These are phyloP conservation scores for Aspergillus tubingensis DNA, from an alignment of 2,329 filamentous ascomycete genomes.

Conservation along the genomic window DNA sequence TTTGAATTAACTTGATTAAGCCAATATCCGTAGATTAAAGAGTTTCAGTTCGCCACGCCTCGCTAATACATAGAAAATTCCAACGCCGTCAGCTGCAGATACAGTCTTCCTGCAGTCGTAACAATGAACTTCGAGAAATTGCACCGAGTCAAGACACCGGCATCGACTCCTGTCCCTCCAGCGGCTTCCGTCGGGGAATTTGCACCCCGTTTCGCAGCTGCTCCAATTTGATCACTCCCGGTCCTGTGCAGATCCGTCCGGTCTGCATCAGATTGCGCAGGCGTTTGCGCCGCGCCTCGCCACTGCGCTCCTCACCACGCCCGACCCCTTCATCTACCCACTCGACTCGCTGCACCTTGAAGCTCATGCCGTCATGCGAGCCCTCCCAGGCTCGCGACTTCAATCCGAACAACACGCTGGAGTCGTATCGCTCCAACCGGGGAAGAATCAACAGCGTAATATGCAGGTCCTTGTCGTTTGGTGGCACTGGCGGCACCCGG, in stretches of 20 bases:
- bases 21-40: too few relatives aligned
- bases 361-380: slow-evolving; percentile 84
- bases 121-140: too few relatives aligned
- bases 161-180: slow-evolving; percentile 32
- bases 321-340: slow-evolving; percentile 75
- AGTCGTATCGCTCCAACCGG: slow-evolving; percentile 72
- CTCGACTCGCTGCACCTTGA: slow-evolving; percentile 75
- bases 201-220: slow-evolving; percentile 37
- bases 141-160: slow-evolving; percentile 31
- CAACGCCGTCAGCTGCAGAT: neutral
- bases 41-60: neutral
- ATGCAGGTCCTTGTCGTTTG: slow-evolving; percentile 74
- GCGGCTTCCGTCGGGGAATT: slow-evolving; percentile 29
- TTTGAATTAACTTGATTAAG: neutral
- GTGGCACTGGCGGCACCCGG: slow-evolving; percentile 51
- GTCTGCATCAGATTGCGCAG: slow-evolving; percentile 48
- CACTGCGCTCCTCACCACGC: slow-evolving; percentile 49
- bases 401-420: slow-evolving; percentile 76
- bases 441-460: slow-evolving; percentile 85
- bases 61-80: neutral
- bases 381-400: slow-evolving; percentile 77
- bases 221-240: slow-evolving; percentile 36
- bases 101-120: too few relatives aligned
- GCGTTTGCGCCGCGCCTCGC: slow-evolving; percentile 52
- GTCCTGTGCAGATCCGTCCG: slow-evolving; percentile 46